These are phyloP conservation scores for Ulota crispa DNA, from an alignment of 225 moss, liverwort and hornwort species.

Conservation along the genomic window DNA sequence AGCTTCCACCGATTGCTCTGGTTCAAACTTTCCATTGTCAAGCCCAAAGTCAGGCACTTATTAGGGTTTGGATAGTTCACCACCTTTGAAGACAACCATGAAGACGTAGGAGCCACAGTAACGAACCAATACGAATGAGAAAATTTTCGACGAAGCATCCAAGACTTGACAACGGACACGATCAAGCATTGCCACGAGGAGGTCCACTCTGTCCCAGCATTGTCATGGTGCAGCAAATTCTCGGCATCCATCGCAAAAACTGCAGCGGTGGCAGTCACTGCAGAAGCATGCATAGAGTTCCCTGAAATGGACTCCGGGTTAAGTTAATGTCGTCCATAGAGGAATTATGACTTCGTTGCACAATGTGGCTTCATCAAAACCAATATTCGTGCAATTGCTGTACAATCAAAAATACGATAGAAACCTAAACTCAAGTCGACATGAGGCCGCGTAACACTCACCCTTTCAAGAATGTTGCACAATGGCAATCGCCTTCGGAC, in stretches of 20 bases:
- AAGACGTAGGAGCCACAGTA: background rate
- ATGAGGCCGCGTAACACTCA: background rate
- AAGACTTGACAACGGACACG: background rate
- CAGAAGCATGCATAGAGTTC: background rate
- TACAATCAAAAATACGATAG: background rate
- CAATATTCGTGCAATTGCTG: background rate
- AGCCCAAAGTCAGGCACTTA: background rate
- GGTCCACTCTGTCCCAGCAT: background rate
- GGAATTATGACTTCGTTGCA: background rate
- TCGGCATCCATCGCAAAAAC: background rate
- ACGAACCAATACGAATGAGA: background rate
- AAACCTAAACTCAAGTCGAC: background rate
- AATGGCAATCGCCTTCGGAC: background rate
- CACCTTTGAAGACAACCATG: background rate
- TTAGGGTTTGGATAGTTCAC: background rate
- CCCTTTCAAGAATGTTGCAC: background rate
- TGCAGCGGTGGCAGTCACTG: background rate
- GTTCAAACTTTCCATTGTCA: slow-evolving; percentile 23
- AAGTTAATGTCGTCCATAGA: background rate
- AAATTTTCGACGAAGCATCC: background rate
- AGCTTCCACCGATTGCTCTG: background rate
- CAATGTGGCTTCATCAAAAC: background rate
- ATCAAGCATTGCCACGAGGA: background rate
- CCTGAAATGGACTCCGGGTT: background rate
- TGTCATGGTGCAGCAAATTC: background rate